phyloP scores from a whole-genome alignment of 495 filamentous ascomycete species.

The Pseudomonodictys pantanalensis region DNA sequence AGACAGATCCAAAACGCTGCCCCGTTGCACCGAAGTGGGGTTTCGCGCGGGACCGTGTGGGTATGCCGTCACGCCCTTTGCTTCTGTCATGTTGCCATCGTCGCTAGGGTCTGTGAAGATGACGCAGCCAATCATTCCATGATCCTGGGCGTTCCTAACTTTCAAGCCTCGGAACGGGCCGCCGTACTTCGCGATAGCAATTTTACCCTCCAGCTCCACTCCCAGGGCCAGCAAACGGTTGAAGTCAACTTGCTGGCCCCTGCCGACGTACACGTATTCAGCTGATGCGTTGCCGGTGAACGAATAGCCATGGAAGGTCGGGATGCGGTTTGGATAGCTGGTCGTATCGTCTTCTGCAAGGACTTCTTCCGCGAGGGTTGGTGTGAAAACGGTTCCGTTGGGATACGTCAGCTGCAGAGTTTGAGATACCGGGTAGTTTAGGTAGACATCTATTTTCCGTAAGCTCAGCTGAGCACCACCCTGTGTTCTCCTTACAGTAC shows the following conservation, averaged over 20 bases:
- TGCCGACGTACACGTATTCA: slow-evolving; percentile 39
- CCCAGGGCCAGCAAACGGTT: slow-evolving; percentile 30
- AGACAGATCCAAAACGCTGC: slow-evolving; percentile 33
- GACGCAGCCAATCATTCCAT: slow-evolving; percentile 39
- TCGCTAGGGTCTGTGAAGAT: slow-evolving; percentile 39
- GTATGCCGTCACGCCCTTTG: slow-evolving; percentile 38
- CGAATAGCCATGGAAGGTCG: slow-evolving; percentile 40
- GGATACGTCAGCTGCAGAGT: slow-evolving; percentile 27
- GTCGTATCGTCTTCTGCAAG: slow-evolving; percentile 36
- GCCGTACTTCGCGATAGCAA: slow-evolving; percentile 38
- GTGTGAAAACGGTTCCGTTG: slow-evolving; percentile 25
- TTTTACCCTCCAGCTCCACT: slow-evolving; percentile 39
- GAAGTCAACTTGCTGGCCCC: slow-evolving; percentile 38
- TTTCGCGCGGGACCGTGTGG: slow-evolving; percentile 40
- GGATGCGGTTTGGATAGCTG: slow-evolving; percentile 31
- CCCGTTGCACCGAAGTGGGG: slow-evolving; percentile 35
- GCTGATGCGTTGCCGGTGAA: slow-evolving; percentile 35
- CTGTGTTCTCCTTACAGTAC: slow-evolving; percentile 29
- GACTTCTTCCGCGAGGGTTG: slow-evolving; percentile 33
- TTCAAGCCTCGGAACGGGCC: slow-evolving; percentile 38
- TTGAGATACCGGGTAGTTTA: slow-evolving; percentile 36
- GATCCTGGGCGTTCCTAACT: slow-evolving; percentile 37
- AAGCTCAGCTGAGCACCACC: too few relatives aligned
- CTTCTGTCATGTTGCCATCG: slow-evolving; percentile 38
- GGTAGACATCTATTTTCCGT: slow-evolving; percentile 21